These are phyloP conservation scores for Xylaria sp. DNA, from an alignment of 2,329 filamentous ascomycete genomes.

Conservation along the genomic window DNA sequence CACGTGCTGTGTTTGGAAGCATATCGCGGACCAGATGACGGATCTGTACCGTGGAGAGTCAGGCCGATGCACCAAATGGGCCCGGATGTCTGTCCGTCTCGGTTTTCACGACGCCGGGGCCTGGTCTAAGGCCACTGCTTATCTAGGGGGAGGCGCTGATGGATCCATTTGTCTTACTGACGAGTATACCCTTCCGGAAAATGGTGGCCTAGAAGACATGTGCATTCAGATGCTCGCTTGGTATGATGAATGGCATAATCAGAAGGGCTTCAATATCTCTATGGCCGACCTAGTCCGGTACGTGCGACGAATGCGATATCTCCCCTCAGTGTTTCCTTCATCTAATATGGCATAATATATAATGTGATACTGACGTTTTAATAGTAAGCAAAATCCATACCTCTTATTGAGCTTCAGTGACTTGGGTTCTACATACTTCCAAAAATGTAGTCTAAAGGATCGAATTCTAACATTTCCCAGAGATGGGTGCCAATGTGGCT, in stretches of 20 bases:
- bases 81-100: conserved; percentile 58
- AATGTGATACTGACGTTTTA: background rate
- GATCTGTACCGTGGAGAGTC: conserved; percentile 52
- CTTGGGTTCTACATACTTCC: background rate
- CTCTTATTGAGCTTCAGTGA: background rate
- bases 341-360: background rate
- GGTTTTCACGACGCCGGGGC: conserved; percentile 62
- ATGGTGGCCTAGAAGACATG: conserved; percentile 61
- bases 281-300: conserved; percentile 64
- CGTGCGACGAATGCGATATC: background rate
- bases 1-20: conserved; percentile 59
- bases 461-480: conserved; percentile 22
- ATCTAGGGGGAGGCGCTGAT: conserved; percentile 58
- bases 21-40: conserved; percentile 56
- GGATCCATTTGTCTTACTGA: conserved; percentile 58
- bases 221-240: conserved; percentile 54
- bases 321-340: background rate
- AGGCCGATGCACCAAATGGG: conserved; percentile 57
- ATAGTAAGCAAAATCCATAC: conserved; percentile 19
- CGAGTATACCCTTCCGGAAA: conserved; percentile 55
- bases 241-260: conserved; percentile 44
- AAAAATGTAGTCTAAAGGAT: background rate
- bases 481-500: conserved; percentile 63
- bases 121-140: conserved; percentile 54
- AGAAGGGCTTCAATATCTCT: conserved; percentile 56